Percentiles rank a stretch among this genome's conserved stretches.
Conservation (phyloP, 805 yeast species). For the Grigorovia humatica region DNA sequence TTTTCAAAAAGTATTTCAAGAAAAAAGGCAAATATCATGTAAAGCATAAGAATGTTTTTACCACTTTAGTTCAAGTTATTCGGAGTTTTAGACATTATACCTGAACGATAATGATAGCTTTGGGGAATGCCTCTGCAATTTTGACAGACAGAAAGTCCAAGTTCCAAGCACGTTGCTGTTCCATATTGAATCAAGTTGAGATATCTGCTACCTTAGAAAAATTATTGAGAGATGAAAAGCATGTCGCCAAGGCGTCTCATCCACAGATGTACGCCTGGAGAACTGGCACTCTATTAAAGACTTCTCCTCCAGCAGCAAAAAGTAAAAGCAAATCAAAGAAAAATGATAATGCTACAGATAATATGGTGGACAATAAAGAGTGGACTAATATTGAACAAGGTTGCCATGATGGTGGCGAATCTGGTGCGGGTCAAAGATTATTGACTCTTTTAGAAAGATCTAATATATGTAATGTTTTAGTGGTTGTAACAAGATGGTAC, state of each 20-base stretch:
- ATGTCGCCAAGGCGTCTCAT: constrained; percentile 51
- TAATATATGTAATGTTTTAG: constrained; percentile 42
- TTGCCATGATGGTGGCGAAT: constrained; percentile 59
- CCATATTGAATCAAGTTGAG: constrained; percentile 31
- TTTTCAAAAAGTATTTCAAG: background rate
- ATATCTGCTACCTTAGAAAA: constrained; percentile 34
- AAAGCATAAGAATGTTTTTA: background rate
- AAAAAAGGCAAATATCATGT: background rate
- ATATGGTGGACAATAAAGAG: background rate
- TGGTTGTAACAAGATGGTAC: constrained; percentile 73
- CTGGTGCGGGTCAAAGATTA: constrained; percentile 58
- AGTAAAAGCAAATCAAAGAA: constrained; percentile 2
- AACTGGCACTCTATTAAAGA: constrained; percentile 26
- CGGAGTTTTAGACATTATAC: background rate
- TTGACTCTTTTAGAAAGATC: constrained; percentile 43
- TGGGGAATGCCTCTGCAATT: constrained; percentile 35
- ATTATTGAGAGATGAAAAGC: constrained; percentile 37
- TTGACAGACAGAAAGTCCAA: constrained; percentile 46
- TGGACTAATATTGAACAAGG: constrained; percentile 41
- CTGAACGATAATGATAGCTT: background rate
- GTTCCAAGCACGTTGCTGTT: constrained; percentile 53
- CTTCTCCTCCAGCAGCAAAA: constrained; percentile 4
- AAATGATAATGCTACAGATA: background rate
- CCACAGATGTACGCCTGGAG: constrained; percentile 72
- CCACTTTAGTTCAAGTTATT: background rate